Percentiles rank a stretch among this genome's conserved stretches.
Evolutionary conservation across 2,329 filamentous ascomycete genomes (phyloP).

Genomic region (Drechslerella dactyloides): DNA sequence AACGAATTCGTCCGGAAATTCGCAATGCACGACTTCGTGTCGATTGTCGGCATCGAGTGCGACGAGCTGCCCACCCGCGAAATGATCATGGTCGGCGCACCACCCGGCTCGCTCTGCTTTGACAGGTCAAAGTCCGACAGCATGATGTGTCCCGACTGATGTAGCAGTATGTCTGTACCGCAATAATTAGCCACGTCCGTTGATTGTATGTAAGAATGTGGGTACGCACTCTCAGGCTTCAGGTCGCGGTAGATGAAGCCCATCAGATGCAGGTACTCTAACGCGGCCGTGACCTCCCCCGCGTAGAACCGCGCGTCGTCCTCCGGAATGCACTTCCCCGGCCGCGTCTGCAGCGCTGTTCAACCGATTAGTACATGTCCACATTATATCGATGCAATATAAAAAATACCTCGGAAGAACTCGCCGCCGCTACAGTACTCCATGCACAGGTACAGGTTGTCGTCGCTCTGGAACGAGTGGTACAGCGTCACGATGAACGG

Average conservation of each 20-base stretch:
- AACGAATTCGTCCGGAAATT: slow-evolving; percentile 99
- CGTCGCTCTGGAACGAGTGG: slow-evolving; percentile 98
- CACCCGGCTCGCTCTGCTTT: slow-evolving; percentile 94
- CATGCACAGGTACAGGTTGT: slow-evolving; percentile 99
- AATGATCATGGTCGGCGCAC: slow-evolving; percentile 97
- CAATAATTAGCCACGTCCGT: neutral
- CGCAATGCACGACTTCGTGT: slow-evolving; percentile 96
- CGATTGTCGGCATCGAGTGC: slow-evolving; percentile 89
- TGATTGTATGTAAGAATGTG: slow-evolving; percentile 8
- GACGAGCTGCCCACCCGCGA: slow-evolving; percentile 81
- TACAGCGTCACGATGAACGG: slow-evolving; percentile 98
- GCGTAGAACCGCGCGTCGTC: slow-evolving; percentile 97
- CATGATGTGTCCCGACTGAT: slow-evolving; percentile 99
- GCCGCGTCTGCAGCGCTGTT: slow-evolving; percentile 84
- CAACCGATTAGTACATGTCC: slow-evolving; percentile 1
- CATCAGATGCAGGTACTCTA: slow-evolving; percentile 98
- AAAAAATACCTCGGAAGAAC: slow-evolving; percentile 75
- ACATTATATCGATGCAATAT: neutral
- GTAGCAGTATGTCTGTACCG: slow-evolving; percentile 91
- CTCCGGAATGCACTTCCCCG: slow-evolving; percentile 95
- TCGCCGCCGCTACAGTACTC: slow-evolving; percentile 99
- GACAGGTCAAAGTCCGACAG: slow-evolving; percentile 98
- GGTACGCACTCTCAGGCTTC: slow-evolving; percentile 87
- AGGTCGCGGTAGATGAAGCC: slow-evolving; percentile 98
- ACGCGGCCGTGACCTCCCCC: slow-evolving; percentile 91